Conservation (phyloP, 495 filamentous ascomycete species). For the Hyaloscypha hepaticicola region DNA sequence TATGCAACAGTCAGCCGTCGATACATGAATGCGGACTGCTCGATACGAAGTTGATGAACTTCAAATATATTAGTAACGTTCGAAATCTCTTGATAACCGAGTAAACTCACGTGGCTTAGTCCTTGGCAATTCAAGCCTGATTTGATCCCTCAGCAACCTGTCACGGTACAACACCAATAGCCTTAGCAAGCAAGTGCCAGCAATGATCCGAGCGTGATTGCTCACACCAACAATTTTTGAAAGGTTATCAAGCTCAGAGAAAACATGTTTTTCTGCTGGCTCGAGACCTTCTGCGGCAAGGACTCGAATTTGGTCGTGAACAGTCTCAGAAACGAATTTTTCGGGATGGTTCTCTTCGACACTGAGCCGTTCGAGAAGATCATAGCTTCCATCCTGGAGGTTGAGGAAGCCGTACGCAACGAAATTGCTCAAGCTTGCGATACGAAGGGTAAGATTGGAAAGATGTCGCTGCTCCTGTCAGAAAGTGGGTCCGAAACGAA, state of each 20-base stretch:
- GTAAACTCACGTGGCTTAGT: background rate
- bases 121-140: background rate
- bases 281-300: constrained; percentile 10
- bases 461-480: constrained; percentile 1
- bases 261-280: constrained; percentile 6
- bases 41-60: constrained; percentile 8
- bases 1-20: constrained; percentile 10
- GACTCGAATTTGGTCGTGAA: constrained; percentile 16
- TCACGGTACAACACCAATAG: constrained; percentile 10
- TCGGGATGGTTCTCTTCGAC: background rate
- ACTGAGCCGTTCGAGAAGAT: background rate
- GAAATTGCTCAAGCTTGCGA: constrained; percentile 2
- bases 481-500: background rate
- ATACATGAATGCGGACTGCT: constrained; percentile 12
- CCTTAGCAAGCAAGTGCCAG: constrained; percentile 13
- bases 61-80: background rate
- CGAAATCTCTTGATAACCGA: background rate
- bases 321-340: constrained; percentile 8
- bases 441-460: background rate
- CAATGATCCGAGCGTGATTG: constrained; percentile 12
- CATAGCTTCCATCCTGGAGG: constrained; percentile 9
- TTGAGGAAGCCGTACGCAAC: constrained; percentile 10
- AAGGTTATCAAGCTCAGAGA: constrained; percentile 7
- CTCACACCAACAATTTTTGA: background rate
- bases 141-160: background rate